A percentile compares a stretch with the other conserved stretches of the same genome.
These are phyloP conservation scores for Yamadazyma atlantica DNA, from an alignment of 1,139 yeast genomes.

Conservation along the genomic window DNA sequence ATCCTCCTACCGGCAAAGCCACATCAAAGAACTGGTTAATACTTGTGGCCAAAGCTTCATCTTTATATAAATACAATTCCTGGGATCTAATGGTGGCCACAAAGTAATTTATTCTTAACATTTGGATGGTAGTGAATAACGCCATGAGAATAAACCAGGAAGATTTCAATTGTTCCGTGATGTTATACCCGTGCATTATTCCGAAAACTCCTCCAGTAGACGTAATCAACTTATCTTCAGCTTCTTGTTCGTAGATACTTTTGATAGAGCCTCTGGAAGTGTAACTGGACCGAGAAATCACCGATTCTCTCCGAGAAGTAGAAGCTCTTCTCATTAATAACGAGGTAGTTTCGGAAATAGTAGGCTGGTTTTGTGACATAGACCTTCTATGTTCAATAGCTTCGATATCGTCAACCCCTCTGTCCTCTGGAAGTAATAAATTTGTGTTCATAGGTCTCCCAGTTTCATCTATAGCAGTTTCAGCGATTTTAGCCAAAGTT, in stretches of 20 bases:
- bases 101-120: slow-evolving; percentile 87
- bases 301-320: slow-evolving; percentile 35
- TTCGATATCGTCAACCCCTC: slow-evolving; percentile 18
- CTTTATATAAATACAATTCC: slow-evolving; percentile 59
- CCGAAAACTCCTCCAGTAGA: slow-evolving; percentile 81
- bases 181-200: slow-evolving; percentile 66
- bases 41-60: slow-evolving; percentile 50
- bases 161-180: slow-evolving; percentile 63
- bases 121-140: slow-evolving; percentile 76
- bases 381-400: slow-evolving; percentile 5
- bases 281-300: slow-evolving; percentile 32
- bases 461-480: slow-evolving; percentile 68
- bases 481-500: slow-evolving; percentile 63
- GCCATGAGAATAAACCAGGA: slow-evolving; percentile 83
- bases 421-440: slow-evolving; percentile 36
- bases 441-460: slow-evolving; percentile 50
- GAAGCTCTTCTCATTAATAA: slow-evolving; percentile 40
- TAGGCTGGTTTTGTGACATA: slow-evolving; percentile 26
- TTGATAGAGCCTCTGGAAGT: slow-evolving; percentile 38
- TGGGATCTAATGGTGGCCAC: slow-evolving; percentile 86
- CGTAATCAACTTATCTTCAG: slow-evolving; percentile 53
- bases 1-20: slow-evolving; percentile 86
- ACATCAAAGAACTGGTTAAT: slow-evolving; percentile 78
- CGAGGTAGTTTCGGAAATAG: slow-evolving; percentile 42
- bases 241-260: slow-evolving; percentile 65